Base-by-base conservation (phyloP, 192 early-diverging fungal species). In the Coemansia sp. region DNA sequence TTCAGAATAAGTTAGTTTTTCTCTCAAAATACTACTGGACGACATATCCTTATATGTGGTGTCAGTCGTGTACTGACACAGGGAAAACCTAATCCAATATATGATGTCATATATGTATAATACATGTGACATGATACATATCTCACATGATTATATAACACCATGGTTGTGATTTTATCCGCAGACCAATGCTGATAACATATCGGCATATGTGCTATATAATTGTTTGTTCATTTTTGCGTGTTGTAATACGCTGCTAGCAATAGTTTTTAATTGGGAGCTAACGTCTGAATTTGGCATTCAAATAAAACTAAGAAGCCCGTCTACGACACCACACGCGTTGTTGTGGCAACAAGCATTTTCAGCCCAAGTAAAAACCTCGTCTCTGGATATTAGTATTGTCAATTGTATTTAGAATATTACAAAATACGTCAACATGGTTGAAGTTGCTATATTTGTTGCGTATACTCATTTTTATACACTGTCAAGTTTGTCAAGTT, bases 121-220 rank as follows among this genome's bases (percentile, higher is more conserved):
- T n/a, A n/a, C n/a, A n/a, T n/a, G n/a, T n/a, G n/a, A n/a, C n/a
- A n/a, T n/a, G n/a, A n/a, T n/a, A n/a, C n/a, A n/a, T n/a, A n/a
- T n/a, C n/a, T n/a, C n/a, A n/a, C n/a, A n/a, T n/a, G n/a, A n/a
- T n/a, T n/a, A n/a, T n/a, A n/a, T n/a, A n/a, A n/a, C n/a, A n/a
- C n/a, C n/a, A n/a, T n/a, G n/a, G n/a, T 54, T 90, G 22, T 82
- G 70, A 19, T 59, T 86, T 7, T 67, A 83, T 21, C 48, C 62
- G 7, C 14, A 17, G 0, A 10, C 51, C 0, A 17, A 21, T 21
- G 21, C 38, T 17, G 25, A 5, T 9, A 49, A 9, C 52, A 39
- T 1, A 14, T 69, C 73, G 9, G 84, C 81, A 54, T 60, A 39
- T 1, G 72, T 86, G 47, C 63, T 72, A 2, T 69, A 81, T 58